These are phyloP conservation scores for Saccharomyces hybrid DNA, from an alignment of 1,139 yeast species.

Conservation along the genomic window DNA sequence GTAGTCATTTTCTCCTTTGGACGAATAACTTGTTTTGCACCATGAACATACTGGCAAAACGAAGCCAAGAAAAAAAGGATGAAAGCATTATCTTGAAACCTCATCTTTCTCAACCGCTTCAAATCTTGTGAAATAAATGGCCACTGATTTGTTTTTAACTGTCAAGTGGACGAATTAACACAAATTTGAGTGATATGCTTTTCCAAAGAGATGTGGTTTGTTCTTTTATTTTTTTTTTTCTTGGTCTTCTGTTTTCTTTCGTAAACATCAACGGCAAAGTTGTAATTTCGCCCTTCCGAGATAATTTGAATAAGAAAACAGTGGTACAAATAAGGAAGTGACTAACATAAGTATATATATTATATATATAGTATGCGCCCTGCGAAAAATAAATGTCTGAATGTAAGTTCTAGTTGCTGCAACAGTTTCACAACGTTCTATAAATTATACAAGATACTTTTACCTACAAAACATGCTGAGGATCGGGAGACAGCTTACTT, in stretches of 20 bases:
- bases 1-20: slow-evolving; percentile 30
- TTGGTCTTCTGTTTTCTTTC: background rate
- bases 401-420: background rate
- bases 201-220: background rate
- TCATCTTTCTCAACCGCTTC: background rate
- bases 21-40: slow-evolving; percentile 19
- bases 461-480: background rate
- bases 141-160: background rate
- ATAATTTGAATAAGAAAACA: background rate
- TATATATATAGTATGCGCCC: background rate
- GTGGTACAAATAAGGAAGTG: background rate
- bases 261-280: background rate
- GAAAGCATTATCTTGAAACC: background rate
- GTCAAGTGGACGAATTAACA: background rate
- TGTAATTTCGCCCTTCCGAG: background rate
- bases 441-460: background rate
- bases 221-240: background rate
- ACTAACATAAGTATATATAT: background rate
- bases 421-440: background rate
- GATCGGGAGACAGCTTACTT: background rate
- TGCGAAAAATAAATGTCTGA: background rate
- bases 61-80: background rate
- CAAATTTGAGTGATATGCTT: background rate
- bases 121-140: background rate
- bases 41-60: background rate